These are phyloP conservation scores for Mucor saturninus DNA, from an alignment of 371 early-diverging fungal genomes.

Conservation along the genomic window DNA sequence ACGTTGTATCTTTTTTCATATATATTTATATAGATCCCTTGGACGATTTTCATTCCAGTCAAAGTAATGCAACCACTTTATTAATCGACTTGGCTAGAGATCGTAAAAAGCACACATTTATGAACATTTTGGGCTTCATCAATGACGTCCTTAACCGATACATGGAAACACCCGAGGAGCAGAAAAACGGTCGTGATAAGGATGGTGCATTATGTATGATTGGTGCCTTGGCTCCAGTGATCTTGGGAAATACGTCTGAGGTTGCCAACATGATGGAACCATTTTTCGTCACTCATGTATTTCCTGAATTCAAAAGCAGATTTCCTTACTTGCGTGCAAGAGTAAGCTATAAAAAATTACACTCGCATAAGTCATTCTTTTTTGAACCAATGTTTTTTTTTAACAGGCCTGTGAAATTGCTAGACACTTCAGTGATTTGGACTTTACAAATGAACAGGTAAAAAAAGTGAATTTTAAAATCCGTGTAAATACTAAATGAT, in stretches of 20 bases:
- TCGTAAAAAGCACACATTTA: constrained; percentile 79
- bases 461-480: background rate
- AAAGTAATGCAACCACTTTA: constrained; percentile 69
- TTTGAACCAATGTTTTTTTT: background rate
- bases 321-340: constrained; percentile 82
- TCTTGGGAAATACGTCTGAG: constrained; percentile 70
- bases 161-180: constrained; percentile 61
- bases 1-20: too few relatives aligned
- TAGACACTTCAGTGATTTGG: constrained; percentile 46
- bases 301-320: constrained; percentile 85
- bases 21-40: constrained; percentile 57
- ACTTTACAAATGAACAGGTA: constrained; percentile 44
- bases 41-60: constrained; percentile 79
- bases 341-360: constrained; percentile 36
- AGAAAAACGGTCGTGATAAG: constrained; percentile 78
- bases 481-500: background rate
- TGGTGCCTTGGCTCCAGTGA: constrained; percentile 62
- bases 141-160: constrained; percentile 67
- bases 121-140: constrained; percentile 75
- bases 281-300: constrained; percentile 81
- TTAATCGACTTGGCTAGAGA: constrained; percentile 75
- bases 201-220: constrained; percentile 91
- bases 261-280: constrained; percentile 71
- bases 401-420: constrained; percentile 43
- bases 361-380: background rate